Base-by-base conservation (phyloP, 768 basidiomycete species). In the Daedaleopsis nitida region DNA sequence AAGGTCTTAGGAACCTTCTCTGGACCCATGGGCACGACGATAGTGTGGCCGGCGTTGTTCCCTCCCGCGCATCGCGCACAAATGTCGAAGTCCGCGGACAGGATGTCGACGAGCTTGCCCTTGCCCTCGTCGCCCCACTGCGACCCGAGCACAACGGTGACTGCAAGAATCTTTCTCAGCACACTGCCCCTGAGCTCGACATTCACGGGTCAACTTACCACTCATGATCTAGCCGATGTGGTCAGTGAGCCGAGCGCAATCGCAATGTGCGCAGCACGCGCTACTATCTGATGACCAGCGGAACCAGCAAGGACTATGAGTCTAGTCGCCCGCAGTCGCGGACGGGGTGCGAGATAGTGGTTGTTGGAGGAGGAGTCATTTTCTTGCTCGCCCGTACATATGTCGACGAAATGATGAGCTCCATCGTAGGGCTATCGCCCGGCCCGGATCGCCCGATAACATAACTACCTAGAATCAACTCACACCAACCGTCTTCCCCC, bases 21-120 rank as follows among this genome's bases (percentile, higher is more conserved):
- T 49, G 86, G 82, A 12, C 85, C 83, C 24, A 84, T 74, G 6
- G 89, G 87, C 6, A 87, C 92, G 65, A 99, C 89, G 74, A 99
- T 98, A 23, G 97, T 98, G 77, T 99, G 97, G 2, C 97, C 97
- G 23, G 97, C 97, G 73, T 99, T 99, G 79, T 98, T 98, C 12
- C 97, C 97, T 14, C 97, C 97, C 13, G 97, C 97, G 73, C 94
- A 98, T 50, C 97, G 85, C 19, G 95, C 96, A 69, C 96, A 98
- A 72, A 98, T 74, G 74, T 99, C 97, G 60, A 85, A 82, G 45
- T 96, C 85, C 14, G 90, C 92, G 42, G 95, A 85, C 65, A 99
- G 83, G 71, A 99, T 94, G 74, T 99, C 97, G 60, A 97, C 97
- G 58, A 99, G 86, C 78, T 99, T 98, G 16, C 94, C 94, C 75